Evolutionary conservation across 768 basidiomycete species (phyloP).

Genomic region (Mycena capillaripes): DNA sequence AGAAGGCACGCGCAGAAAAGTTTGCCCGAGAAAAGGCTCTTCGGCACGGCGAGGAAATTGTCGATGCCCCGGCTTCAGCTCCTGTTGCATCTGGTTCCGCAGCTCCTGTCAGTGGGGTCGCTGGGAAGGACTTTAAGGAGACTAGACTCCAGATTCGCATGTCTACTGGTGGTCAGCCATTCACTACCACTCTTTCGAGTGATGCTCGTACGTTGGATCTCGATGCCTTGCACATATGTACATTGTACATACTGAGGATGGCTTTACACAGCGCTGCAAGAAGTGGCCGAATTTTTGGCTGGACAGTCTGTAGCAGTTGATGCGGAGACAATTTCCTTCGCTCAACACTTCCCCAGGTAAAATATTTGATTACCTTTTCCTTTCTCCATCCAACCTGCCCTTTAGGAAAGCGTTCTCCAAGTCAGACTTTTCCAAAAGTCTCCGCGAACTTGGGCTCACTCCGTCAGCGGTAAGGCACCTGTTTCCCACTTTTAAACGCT

Average conservation of each 20-base stretch:
- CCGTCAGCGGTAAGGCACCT: slow-evolving; percentile 82
- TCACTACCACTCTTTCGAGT: slow-evolving; percentile 85
- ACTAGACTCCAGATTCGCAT: slow-evolving; percentile 93
- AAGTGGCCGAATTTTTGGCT: slow-evolving; percentile 91
- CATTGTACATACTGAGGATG: slow-evolving; percentile 13
- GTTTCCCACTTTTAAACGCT: not conserved
- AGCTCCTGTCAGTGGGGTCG: slow-evolving; percentile 55
- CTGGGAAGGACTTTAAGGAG: slow-evolving; percentile 86
- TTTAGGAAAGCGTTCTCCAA: slow-evolving; percentile 83
- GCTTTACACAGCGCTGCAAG: slow-evolving; percentile 74
- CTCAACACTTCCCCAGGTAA: slow-evolving; percentile 90
- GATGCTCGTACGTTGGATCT: slow-evolving; percentile 72
- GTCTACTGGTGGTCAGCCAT: slow-evolving; percentile 83
- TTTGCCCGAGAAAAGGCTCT: slow-evolving; percentile 92
- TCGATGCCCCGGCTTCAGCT: slow-evolving; percentile 50
- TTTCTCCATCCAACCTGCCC: slow-evolving; percentile 10
- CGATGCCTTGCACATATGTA: not conserved
- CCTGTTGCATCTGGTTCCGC: slow-evolving; percentile 52
- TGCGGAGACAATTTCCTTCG: slow-evolving; percentile 83
- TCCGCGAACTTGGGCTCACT: slow-evolving; percentile 89
- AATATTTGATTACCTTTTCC: slow-evolving; percentile 32
- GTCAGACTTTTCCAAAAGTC: slow-evolving; percentile 82
- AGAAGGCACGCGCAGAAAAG: slow-evolving; percentile 89
- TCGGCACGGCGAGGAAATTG: slow-evolving; percentile 77
- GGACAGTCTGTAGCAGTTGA: slow-evolving; percentile 77